These are phyloP conservation scores for Auriscalpium microsporum DNA, from an alignment of 768 basidiomycete genomes.

Conservation along the genomic window DNA sequence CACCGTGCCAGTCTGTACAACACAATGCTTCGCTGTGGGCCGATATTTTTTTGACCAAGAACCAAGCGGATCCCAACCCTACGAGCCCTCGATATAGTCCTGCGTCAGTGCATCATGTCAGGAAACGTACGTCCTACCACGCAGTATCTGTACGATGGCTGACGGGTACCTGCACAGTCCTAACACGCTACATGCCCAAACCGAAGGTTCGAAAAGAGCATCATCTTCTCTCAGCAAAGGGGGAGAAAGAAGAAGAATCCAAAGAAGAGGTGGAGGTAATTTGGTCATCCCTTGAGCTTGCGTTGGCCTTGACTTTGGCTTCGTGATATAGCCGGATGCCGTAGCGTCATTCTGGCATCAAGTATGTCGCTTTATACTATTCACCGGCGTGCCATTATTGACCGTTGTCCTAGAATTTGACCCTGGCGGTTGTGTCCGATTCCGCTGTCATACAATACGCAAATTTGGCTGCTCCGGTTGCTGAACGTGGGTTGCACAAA, in stretches of 20 bases:
- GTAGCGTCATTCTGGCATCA: constrained; percentile 81
- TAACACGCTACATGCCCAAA: constrained; percentile 79
- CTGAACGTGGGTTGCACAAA: constrained; percentile 45
- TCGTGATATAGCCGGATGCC: constrained; percentile 37
- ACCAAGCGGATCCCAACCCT: constrained; percentile 61
- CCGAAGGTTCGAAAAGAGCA: constrained; percentile 72
- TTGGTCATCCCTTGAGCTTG: no score
- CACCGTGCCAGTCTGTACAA: constrained; percentile 50
- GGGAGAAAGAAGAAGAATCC: constrained; percentile 30
- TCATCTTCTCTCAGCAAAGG: constrained; percentile 51
- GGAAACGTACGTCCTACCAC: constrained; percentile 51
- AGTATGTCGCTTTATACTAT: constrained; percentile 30
- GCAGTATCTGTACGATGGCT: constrained; percentile 1
- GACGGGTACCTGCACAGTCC: constrained; percentile 35
- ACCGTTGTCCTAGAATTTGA: constrained; percentile 57
- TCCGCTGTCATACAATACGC: constrained; percentile 41
- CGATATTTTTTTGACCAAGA: constrained; percentile 66
- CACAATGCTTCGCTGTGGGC: constrained; percentile 78
- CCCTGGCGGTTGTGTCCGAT: constrained; percentile 78
- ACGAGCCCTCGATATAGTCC: constrained; percentile 42
- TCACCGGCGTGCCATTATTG: not conserved
- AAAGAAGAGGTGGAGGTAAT: constrained; percentile 42
- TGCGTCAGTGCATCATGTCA: constrained; percentile 54
- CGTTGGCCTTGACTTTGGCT: not conserved
- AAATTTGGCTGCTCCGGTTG: constrained; percentile 49